Conservation (phyloP, 2,329 filamentous ascomycete species). For the Grosmannia clavigera region DNA sequence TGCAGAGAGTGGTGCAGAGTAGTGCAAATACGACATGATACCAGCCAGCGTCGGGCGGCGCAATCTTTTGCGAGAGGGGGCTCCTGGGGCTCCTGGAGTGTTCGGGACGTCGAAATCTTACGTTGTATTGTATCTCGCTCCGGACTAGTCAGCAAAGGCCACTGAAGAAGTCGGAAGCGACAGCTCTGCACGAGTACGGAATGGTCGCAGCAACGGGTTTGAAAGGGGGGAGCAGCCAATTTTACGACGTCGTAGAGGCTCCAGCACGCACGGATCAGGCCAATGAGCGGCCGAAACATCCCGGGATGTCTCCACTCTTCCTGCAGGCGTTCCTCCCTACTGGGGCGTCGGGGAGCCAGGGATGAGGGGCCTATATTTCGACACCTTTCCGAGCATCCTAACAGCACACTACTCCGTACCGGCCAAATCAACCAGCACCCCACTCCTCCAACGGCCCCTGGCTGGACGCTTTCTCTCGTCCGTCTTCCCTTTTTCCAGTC, state of each 20-base stretch:
- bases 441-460: not conserved
- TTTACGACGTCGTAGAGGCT: conserved; percentile 1
- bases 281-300: not conserved
- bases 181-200: not conserved
- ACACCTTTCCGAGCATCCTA: not conserved
- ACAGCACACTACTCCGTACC: not conserved
- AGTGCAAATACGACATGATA: not conserved
- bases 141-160: not conserved
- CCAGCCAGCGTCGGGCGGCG: not conserved
- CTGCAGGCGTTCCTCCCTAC: not conserved
- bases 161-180: not conserved
- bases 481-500: conserved; percentile 5
- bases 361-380: not conserved
- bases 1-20: not conserved
- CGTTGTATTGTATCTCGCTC: not conserved
- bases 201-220: not conserved
- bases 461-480: not conserved
- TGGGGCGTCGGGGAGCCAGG: not conserved
- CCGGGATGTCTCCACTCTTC: not conserved
- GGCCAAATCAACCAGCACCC: not conserved
- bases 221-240: conserved; percentile 1
- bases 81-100: not conserved
- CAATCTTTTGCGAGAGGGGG: not conserved
- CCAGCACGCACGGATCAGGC: not conserved
- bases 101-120: not conserved